A percentile compares a stretch with the other conserved stretches of the same genome.
These are phyloP conservation scores for Hypoxylon intermedium DNA, from an alignment of 495 filamentous ascomycete genomes.

Conservation along the genomic window DNA sequence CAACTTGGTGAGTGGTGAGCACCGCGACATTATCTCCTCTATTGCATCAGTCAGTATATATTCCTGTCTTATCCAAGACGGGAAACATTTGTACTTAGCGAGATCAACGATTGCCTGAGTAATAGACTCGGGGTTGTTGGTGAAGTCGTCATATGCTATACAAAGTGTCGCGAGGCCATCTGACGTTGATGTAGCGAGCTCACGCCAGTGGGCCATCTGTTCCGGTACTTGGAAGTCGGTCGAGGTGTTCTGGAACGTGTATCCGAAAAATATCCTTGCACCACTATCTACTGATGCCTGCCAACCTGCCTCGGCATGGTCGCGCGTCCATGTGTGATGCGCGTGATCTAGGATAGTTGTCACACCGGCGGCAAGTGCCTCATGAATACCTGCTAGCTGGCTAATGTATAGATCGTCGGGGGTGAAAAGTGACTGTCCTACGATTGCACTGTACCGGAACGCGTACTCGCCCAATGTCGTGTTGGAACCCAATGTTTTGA, in stretches of 20 bases:
- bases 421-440: constrained; percentile 43
- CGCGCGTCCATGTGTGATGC: constrained; percentile 54
- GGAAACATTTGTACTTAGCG: not conserved
- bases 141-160: too few relatives aligned
- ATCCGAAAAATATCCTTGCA: constrained; percentile 52
- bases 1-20: constrained; percentile 46
- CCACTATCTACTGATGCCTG: constrained; percentile 50
- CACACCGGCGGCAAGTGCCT: constrained; percentile 61
- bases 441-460: not conserved
- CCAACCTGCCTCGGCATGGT: constrained; percentile 48
- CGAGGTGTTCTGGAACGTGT: constrained; percentile 35
- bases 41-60: constrained; percentile 5
- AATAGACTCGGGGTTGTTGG: too few relatives aligned
- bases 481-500: constrained; percentile 47
- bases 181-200: constrained; percentile 29
- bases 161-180: not conserved
- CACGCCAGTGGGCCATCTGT: constrained; percentile 43
- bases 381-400: constrained; percentile 59
- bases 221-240: constrained; percentile 32
- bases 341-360: constrained; percentile 67
- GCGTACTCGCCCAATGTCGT: constrained; percentile 42
- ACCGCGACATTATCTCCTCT: constrained; percentile 43
- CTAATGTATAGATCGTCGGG: constrained; percentile 62
- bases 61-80: not conserved
- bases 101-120: too few relatives aligned